Base-by-base conservation (phyloP, 768 basidiomycete species). In the Trametes cinnabarina region DNA sequence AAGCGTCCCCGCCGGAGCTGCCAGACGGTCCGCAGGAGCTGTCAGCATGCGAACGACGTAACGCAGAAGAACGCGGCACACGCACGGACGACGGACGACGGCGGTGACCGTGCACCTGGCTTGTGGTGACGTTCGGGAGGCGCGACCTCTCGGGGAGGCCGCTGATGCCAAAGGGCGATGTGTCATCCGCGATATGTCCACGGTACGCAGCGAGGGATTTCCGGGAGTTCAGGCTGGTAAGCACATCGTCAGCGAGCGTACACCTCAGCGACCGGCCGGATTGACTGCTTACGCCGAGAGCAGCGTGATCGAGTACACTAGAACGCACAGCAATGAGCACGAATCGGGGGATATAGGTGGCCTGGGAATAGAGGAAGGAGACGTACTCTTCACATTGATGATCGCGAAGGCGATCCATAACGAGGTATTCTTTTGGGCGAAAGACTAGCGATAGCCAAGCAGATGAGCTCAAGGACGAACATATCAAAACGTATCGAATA, bases 361-460 rank as follows among this genome's bases (percentile, higher is more conserved):
- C n/a, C 5, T 10, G 37, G 37, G 37, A 4, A 15, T 4, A 6
- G 30, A 12, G 1, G 30, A 32, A 32, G 30, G 30, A 12, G 11
- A 47, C 44, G 2, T 37, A 55, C 44, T 28, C 44, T 55, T 55
- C 17, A 23, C 25, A 8, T 35, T 44, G 2, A n/a, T 14, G 6
- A 47, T 55, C 17, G 34, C 35, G 44, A 55, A 25, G 15, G 44
- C 53, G 9, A 55, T 47, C 32, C 35, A 55, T 11, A 55, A 46
- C 8, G 46, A 30, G 35, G 39, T 22, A 0, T 30, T 32, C 1
- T 42, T 42, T 14, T 19, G 42, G 11, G 25, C 35, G 42, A 35
- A 43, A 17, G 41, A 40, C 51, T 53, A 40, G 22, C 41, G n/a
- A 9, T 9, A 12, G 23, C 11, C 15, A 32, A 32, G 12, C n/a